Evolutionary conservation across 306 rosid genomes (phyloP).

Genomic region (Medicago lupulina): DNA sequence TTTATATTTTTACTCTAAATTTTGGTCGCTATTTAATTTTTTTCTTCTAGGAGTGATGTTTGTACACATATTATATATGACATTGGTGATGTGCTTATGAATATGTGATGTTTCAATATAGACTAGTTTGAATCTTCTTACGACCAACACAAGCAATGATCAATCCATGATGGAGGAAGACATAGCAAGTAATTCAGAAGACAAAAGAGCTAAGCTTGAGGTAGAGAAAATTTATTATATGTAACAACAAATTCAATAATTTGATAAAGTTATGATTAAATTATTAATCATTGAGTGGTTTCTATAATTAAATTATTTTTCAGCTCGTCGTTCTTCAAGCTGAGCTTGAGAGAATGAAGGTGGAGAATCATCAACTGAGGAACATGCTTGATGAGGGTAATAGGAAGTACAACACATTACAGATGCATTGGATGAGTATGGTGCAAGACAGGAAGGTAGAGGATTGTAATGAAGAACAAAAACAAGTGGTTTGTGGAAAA

Average conservation of each 20-base stretch:
- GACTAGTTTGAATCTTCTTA: constrained; percentile 90
- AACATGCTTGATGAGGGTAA: constrained; percentile 57
- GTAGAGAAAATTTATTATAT: constrained; percentile 38
- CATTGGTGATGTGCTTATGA: constrained; percentile 10
- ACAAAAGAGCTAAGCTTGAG: constrained; percentile 62
- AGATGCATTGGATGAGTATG: constrained; percentile 50
- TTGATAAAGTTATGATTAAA: neutral
- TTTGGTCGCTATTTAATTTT: neutral
- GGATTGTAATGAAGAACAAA: constrained; percentile 26
- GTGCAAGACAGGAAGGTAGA: constrained; percentile 54
- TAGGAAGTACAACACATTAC: constrained; percentile 55
- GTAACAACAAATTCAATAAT: neutral
- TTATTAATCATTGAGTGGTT: neutral
- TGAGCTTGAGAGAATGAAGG: constrained; percentile 61
- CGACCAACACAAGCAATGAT: constrained; percentile 65
- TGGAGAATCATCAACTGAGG: constrained; percentile 64
- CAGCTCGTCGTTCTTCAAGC: constrained; percentile 63
- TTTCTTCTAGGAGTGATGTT: neutral
- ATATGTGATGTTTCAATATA: constrained; percentile 37
- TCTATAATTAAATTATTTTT: neutral
- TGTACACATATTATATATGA: neutral
- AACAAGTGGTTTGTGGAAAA: neutral
- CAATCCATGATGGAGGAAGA: constrained; percentile 68
- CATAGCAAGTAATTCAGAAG: constrained; percentile 45
- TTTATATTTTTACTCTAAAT: too few species aligned